Percentiles rank a stretch among this genome's conserved stretches.
Conservation (phyloP, 225 moss, liverwort and hornwort species). For the Physcomitrellopsis africana region DNA sequence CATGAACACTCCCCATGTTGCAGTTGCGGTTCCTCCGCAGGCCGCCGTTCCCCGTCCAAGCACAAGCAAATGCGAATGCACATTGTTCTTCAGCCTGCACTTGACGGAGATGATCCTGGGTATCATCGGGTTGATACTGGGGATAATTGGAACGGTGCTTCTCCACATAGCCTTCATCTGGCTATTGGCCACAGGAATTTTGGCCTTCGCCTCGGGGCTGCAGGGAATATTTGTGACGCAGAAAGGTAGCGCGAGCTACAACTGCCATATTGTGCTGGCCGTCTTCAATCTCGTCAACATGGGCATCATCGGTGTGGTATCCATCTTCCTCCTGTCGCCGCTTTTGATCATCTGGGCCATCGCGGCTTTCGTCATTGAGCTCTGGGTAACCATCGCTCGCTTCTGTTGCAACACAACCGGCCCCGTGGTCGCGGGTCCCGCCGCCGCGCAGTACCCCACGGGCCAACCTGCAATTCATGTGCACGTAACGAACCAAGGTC, state of each 20-base stretch:
- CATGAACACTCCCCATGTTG: too few relatives aligned
- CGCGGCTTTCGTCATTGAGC: constrained; percentile 11
- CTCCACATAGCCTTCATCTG: neutral
- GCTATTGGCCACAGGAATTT: neutral
- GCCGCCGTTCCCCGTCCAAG: too few relatives aligned
- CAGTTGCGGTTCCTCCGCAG: too few relatives aligned
- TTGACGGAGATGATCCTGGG: constrained; percentile 2
- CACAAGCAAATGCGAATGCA: neutral
- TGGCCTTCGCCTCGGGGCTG: constrained; percentile 4
- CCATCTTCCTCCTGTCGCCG: neutral
- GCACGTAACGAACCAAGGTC: too few relatives aligned
- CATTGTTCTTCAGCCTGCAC: neutral
- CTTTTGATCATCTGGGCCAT: constrained; percentile 1
- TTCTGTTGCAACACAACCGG: constrained; percentile 8
- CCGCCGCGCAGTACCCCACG: too few relatives aligned
- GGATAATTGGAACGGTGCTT: neutral
- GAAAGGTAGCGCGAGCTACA: neutral
- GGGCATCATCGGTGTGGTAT: neutral
- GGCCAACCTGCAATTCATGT: too few relatives aligned
- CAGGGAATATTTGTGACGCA: constrained; percentile 13
- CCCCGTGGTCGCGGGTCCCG: too few relatives aligned
- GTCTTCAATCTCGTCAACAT: constrained; percentile 17
- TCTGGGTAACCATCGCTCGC: constrained; percentile 17
- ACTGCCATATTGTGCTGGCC: constrained; percentile 17
- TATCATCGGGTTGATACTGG: neutral